Conservation (phyloP, 2,329 filamentous ascomycete genomes). For the Cryphonectria japonica region DNA sequence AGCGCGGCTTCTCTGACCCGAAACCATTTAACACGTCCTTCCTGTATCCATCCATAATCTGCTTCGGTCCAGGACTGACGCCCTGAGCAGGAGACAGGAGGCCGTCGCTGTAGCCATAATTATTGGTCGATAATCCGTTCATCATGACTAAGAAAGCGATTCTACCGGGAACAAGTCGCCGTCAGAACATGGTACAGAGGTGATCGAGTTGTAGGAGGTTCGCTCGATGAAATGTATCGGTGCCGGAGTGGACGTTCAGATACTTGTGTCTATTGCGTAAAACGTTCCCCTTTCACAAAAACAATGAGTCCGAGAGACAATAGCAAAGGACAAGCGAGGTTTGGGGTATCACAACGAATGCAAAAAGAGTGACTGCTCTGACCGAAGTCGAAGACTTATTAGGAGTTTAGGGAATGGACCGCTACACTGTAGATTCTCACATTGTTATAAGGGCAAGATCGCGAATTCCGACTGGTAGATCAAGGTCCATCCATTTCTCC, state of each 20-base stretch:
- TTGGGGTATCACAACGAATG: conserved; percentile 21
- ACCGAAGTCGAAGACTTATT: conserved; percentile 14
- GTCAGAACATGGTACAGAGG: conserved; percentile 29
- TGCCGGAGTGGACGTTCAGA: background rate
- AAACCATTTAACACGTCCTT: conserved; percentile 58
- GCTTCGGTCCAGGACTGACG: conserved; percentile 47
- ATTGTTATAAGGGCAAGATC: conserved; percentile 17
- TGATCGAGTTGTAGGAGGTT: conserved; percentile 6
- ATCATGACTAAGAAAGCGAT: conserved; percentile 23
- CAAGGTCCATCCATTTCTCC: conserved; percentile 1
- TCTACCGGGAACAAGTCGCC: conserved; percentile 2
- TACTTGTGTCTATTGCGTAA: conserved; percentile 2
- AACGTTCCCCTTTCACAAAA: background rate
- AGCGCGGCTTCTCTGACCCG: conserved; percentile 56
- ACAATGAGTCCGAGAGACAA: conserved; percentile 18
- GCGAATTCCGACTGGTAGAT: conserved; percentile 13
- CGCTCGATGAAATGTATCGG: background rate
- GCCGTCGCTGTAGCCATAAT: conserved; percentile 37
- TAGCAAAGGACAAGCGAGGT: conserved; percentile 14
- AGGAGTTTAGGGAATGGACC: conserved; percentile 9
- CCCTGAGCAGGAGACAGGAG: conserved; percentile 32
- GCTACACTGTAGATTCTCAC: conserved; percentile 10
- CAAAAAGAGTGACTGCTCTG: conserved; percentile 26
- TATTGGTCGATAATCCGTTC: conserved; percentile 25
- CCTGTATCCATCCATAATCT: conserved; percentile 63